Evolutionary conservation across 2,329 filamentous ascomycete species (phyloP).

Genomic region (Lachnellula arida): DNA sequence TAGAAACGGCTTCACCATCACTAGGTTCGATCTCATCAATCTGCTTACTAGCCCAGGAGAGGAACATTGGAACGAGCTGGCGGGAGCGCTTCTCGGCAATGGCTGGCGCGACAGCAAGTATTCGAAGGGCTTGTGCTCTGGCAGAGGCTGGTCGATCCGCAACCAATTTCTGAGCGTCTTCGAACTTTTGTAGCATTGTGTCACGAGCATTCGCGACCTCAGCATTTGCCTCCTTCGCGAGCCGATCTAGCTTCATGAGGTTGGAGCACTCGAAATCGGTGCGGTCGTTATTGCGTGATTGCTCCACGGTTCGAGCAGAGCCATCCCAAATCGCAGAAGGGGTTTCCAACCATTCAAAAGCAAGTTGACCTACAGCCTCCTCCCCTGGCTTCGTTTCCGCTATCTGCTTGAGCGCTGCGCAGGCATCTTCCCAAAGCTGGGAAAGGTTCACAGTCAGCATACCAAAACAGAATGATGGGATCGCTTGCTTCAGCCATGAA

Average conservation of each 20-base stretch:
- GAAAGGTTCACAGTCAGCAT: conserved; percentile 81
- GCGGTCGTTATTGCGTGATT: conserved; percentile 37
- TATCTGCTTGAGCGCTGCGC: conserved; percentile 70
- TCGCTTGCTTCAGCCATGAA: conserved; percentile 63
- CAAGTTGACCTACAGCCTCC: conserved; percentile 63
- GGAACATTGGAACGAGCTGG: conserved; percentile 76
- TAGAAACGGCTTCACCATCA: conserved; percentile 31
- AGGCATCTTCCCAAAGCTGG: conserved; percentile 82
- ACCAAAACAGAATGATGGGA: conserved; percentile 83
- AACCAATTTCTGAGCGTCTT: conserved; percentile 54
- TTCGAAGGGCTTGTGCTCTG: conserved; percentile 72
- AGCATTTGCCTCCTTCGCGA: conserved; percentile 47
- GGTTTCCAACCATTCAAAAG: conserved; percentile 71
- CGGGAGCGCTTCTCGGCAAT: conserved; percentile 85
- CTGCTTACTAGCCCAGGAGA: conserved; percentile 67
- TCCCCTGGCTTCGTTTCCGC: conserved; percentile 67
- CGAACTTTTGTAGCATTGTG: conserved; percentile 59
- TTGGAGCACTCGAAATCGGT: conserved; percentile 87
- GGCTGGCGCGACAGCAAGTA: conserved; percentile 67
- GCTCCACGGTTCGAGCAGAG: conserved; percentile 34
- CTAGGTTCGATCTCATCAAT: conserved; percentile 32
- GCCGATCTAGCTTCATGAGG: conserved; percentile 52
- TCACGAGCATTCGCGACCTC: conserved; percentile 50
- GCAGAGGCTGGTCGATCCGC: conserved; percentile 51
- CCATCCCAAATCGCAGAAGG: conserved; percentile 52